Evolutionary conservation across 495 filamentous ascomycete genomes (phyloP), one percentile per base, ranked within the genome.

Genomic region (Baudoinia panamericana): DNA sequence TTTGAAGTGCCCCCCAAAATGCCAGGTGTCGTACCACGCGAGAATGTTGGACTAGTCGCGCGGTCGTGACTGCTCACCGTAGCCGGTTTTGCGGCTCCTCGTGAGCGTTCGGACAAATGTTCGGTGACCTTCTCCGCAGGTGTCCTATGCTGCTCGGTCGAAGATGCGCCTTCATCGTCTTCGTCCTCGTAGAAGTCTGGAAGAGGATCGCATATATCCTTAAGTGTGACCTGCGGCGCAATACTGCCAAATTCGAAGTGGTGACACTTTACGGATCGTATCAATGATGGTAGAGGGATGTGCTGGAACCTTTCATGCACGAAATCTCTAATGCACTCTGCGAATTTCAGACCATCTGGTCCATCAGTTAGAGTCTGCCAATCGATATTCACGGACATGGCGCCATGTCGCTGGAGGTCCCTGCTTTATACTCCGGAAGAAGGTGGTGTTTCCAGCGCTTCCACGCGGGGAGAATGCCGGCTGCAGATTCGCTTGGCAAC

Each of bases 181-280:
- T 84, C 79, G 50, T 84, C 81, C 52, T 95, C 92, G 64, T 99
- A 99, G 55, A 99, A 99, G 48, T 96, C 90, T 2, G 84, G 73
- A 32, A 95, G 73, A 0, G 90, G 90, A 58, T 96, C 88, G 53
- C 87, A 88, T 43, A 99, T 83, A 52, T 95, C 88, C 62, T 94
- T 95, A 30, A 99, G 75, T 57, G 92, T 84, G 18, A 99, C 65
- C 43, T 84, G 73, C 1, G 90, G 90, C 1, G 78, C 68, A 33
- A 90, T 73, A 2, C 65, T 72, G 16, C 90, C 90, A 53, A 99
- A 96, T 17, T 87, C 79, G 55, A 99, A 99, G 29, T 81, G 76
- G 59, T 93, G 88, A 19, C 93, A 84, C 15, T 87, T 76, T 27
- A 99, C 92, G 8, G 84, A 88, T 47, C 90, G 86, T 61, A 99